phyloP scores from a whole-genome alignment of 495 filamentous ascomycete genomes.

The Parmelia sp. region DNA sequence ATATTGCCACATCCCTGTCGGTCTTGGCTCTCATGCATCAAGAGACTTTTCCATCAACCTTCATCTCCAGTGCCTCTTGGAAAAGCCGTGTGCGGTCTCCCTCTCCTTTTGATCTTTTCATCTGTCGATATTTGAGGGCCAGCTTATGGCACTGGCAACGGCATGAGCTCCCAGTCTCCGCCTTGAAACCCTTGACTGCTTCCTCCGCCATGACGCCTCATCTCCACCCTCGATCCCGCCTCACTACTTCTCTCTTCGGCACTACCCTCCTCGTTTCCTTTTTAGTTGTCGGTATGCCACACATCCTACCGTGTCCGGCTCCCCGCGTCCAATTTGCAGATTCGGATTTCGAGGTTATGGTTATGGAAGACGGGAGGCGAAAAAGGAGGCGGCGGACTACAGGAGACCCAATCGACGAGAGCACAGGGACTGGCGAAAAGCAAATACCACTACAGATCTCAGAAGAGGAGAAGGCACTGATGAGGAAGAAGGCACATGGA shows the following conservation, averaged over 20 bases:
- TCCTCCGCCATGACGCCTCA: slow-evolving; percentile 65
- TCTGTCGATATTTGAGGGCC: neutral
- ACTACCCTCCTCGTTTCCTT: slow-evolving; percentile 89
- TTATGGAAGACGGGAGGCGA: slow-evolving; percentile 44
- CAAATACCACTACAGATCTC: slow-evolving; percentile 12
- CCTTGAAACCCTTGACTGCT: neutral
- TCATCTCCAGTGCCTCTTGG: too few species aligned
- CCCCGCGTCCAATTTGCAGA: slow-evolving; percentile 69
- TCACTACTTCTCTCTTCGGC: slow-evolving; percentile 87
- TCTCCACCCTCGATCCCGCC: slow-evolving; percentile 86
- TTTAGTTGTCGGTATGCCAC: slow-evolving; percentile 83
- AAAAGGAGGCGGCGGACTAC: slow-evolving; percentile 14
- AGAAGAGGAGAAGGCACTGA: slow-evolving; percentile 31
- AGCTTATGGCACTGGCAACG: neutral
- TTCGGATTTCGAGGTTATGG: slow-evolving; percentile 49
- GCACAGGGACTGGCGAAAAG: slow-evolving; percentile 34
- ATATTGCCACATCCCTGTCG: slow-evolving; percentile 4
- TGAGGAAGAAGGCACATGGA: slow-evolving; percentile 37
- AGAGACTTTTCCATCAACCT: neutral
- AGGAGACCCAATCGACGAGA: slow-evolving; percentile 31
- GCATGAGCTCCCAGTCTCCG: neutral
- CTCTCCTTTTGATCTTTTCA: too few species aligned
- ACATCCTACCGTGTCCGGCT: slow-evolving; percentile 88
- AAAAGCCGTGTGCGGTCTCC: too few species aligned
- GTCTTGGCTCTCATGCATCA: neutral